Conservation (phyloP, 2,329 filamentous ascomycete genomes). For the Exophiala phaeomuriformis region DNA sequence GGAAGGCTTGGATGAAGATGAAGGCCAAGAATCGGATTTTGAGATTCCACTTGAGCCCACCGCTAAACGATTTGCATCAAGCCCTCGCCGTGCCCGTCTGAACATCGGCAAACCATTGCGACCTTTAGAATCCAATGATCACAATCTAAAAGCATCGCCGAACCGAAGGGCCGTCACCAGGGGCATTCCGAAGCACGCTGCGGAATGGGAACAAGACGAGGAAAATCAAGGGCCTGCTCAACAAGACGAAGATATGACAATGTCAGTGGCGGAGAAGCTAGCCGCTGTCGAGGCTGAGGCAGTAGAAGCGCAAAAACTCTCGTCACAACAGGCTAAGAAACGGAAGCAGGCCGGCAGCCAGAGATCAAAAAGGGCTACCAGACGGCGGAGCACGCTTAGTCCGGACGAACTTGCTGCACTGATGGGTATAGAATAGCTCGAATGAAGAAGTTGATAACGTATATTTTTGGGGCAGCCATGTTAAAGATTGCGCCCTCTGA, state of each 20-base stretch:
- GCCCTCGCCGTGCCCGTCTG: conserved; percentile 18
- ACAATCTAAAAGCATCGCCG: conserved; percentile 10
- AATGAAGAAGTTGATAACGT: background rate
- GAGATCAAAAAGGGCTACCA: conserved; percentile 14
- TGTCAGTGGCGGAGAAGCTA: conserved; percentile 39
- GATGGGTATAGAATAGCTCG: conserved; percentile 22
- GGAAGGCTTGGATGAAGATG: conserved; percentile 1
- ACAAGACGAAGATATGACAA: conserved; percentile 25
- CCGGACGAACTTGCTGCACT: conserved; percentile 36
- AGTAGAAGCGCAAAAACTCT: conserved; percentile 32
- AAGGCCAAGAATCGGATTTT: conserved; percentile 13
- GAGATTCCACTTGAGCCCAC: conserved; percentile 15
- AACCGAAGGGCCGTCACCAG: conserved; percentile 1
- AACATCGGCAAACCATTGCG: conserved; percentile 19
- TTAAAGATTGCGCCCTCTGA: no score
- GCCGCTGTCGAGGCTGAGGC: conserved; percentile 40
- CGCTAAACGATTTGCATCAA: conserved; percentile 18
- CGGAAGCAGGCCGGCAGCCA: conserved; percentile 8
- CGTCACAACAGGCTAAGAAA: conserved; percentile 14
- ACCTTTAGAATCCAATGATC: conserved; percentile 14
- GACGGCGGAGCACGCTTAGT: conserved; percentile 40
- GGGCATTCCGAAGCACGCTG: background rate
- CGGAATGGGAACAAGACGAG: conserved; percentile 1
- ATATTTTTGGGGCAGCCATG: no score
- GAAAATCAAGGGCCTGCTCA: conserved; percentile 16